A percentile compares a stretch with the other conserved stretches of the same genome.
Conservation (phyloP, 768 basidiomycete genomes). For the Auriscalpium vulgare region DNA sequence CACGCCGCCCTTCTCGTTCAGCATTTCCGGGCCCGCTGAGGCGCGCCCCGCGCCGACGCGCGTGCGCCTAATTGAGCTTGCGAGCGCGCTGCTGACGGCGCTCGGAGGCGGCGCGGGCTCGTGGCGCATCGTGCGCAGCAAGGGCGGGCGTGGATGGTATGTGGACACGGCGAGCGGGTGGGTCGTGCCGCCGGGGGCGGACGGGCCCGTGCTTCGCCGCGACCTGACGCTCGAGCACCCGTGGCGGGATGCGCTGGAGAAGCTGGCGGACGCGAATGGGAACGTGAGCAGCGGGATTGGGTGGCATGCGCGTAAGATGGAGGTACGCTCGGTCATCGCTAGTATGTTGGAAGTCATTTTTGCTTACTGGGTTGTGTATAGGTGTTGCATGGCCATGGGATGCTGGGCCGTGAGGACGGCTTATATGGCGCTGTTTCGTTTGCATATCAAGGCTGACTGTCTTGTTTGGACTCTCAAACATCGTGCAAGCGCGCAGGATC, state of each 20-base stretch:
- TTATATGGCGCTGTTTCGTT: slow-evolving; percentile 92
- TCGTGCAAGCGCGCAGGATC: too few relatives aligned
- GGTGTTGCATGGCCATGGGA: slow-evolving; percentile 80
- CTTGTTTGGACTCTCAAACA: background rate
- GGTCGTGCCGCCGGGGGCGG: slow-evolving; percentile 36
- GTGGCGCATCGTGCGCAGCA: slow-evolving; percentile 87
- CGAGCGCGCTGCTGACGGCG: slow-evolving; percentile 57
- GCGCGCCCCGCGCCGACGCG: slow-evolving; percentile 51
- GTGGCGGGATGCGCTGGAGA: slow-evolving; percentile 61
- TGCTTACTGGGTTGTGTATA: slow-evolving; percentile 1
- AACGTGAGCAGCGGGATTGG: slow-evolving; percentile 89
- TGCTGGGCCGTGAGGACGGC: slow-evolving; percentile 89
- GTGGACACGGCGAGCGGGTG: slow-evolving; percentile 85
- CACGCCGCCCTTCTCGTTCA: slow-evolving; percentile 68
- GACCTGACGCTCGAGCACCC: slow-evolving; percentile 43
- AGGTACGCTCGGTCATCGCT: slow-evolving; percentile 21
- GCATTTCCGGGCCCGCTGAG: slow-evolving; percentile 27
- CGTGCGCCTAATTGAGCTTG: slow-evolving; percentile 83
- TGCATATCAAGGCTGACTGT: slow-evolving; percentile 78
- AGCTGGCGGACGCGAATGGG: slow-evolving; percentile 72
- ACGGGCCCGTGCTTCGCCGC: slow-evolving; percentile 36
- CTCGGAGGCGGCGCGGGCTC: slow-evolving; percentile 74
- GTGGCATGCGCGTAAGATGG: slow-evolving; percentile 90
- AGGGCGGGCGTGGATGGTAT: slow-evolving; percentile 93
- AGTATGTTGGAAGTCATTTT: background rate